These are phyloP conservation scores for Aphanoascus verrucosus DNA, from an alignment of 2,329 filamentous ascomycete species.

Conservation along the genomic window DNA sequence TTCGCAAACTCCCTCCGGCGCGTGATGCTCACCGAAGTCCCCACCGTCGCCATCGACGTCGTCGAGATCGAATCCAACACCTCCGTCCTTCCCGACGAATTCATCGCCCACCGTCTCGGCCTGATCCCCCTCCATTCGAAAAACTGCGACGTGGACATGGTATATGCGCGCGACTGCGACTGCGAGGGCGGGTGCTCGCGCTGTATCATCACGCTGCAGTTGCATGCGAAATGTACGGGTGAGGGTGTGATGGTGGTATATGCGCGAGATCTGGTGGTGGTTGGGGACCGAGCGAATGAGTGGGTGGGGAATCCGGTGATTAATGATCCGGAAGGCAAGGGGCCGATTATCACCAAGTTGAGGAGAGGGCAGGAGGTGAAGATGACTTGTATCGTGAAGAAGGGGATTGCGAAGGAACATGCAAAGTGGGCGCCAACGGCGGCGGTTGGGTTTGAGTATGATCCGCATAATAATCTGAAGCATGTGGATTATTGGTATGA, in stretches of 20 bases:
- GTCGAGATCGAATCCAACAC: constrained; percentile 95
- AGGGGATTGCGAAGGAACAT: constrained; percentile 97
- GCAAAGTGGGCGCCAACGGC: constrained; percentile 93
- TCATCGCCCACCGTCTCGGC: constrained; percentile 79
- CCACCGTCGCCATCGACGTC: constrained; percentile 84
- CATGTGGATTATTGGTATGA: constrained; percentile 96
- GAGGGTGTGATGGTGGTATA: constrained; percentile 91
- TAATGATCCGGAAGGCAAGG: constrained; percentile 67
- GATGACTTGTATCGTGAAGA: constrained; percentile 88
- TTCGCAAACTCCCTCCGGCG: constrained; percentile 96
- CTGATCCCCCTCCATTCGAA: constrained; percentile 89
- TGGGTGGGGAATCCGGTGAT: constrained; percentile 72
- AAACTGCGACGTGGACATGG: constrained; percentile 65
- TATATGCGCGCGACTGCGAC: constrained; percentile 88
- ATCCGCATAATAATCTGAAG: constrained; percentile 88
- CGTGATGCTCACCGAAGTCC: constrained; percentile 88
- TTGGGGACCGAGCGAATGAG: constrained; percentile 58
- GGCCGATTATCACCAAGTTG: constrained; percentile 81
- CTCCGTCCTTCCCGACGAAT: constrained; percentile 94
- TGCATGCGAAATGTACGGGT: constrained; percentile 75
- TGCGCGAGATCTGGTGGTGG: constrained; percentile 72
- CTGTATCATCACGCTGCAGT: constrained; percentile 73
- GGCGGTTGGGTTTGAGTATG: constrained; percentile 94
- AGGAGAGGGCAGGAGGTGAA: constrained; percentile 81
- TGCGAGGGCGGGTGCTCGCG: constrained; percentile 91